Evolutionary conservation across 2,329 filamentous ascomycete species (phyloP).

Genomic region (Aspergillus sojae): DNA sequence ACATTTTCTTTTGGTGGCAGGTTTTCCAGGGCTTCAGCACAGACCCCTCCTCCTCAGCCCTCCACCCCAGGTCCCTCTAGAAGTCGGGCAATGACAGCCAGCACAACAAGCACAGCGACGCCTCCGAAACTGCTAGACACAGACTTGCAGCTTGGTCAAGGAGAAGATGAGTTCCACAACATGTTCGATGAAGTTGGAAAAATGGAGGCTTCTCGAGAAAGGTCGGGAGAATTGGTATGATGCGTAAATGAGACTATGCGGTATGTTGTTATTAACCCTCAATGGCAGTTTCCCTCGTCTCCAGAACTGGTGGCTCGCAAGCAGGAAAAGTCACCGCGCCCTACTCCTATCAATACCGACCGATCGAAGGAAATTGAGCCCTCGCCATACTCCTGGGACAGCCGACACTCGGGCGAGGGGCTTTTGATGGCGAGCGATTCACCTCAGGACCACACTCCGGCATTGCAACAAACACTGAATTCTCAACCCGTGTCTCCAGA

Average conservation of each 20-base stretch:
- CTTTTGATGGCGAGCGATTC: conserved; percentile 46
- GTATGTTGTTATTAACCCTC: conserved; percentile 21
- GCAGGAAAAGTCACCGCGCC: conserved; percentile 31
- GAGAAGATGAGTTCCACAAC: conserved; percentile 52
- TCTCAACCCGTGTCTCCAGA: conserved; percentile 20
- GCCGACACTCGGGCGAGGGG: conserved; percentile 54
- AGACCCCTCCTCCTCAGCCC: conserved; percentile 24
- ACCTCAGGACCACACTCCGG: conserved; percentile 16
- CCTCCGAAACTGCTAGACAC: conserved; percentile 55
- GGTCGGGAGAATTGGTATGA: conserved; percentile 26
- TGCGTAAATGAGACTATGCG: conserved; percentile 4
- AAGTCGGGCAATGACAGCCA: conserved; percentile 54
- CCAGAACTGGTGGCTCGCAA: conserved; percentile 24
- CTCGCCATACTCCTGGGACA: conserved; percentile 57
- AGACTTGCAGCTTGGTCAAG: conserved; percentile 43
- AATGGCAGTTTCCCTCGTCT: conserved; percentile 27
- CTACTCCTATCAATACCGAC: conserved; percentile 50
- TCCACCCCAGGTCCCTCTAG: conserved; percentile 33
- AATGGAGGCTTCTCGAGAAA: conserved; percentile 30
- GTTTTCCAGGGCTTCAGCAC: conserved; percentile 35
- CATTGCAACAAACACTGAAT: conserved; percentile 15
- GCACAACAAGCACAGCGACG: conserved; percentile 54
- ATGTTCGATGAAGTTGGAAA: conserved; percentile 55
- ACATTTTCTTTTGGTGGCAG: conserved; percentile 58
- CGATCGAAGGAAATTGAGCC: conserved; percentile 48